Evolutionary conservation across 176 grass and related monocot genomes (phyloP).

Genomic region (Alopecurus myosuroides): DNA sequence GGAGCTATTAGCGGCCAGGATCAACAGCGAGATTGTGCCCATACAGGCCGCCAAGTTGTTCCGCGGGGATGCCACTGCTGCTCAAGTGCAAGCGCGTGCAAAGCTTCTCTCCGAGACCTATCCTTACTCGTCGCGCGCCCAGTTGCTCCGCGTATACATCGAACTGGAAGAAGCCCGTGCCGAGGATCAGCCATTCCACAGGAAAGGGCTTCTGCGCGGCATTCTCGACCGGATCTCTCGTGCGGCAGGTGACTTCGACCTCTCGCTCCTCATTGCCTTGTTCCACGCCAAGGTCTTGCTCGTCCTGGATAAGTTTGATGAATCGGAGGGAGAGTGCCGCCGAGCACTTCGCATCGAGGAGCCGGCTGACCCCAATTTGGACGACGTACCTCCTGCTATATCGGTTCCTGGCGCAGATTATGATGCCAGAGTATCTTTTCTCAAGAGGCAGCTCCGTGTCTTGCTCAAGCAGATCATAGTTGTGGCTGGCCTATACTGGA

Average conservation of each 20-base stretch:
- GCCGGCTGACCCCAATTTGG: neutral
- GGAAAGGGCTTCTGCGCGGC: neutral
- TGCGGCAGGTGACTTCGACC: neutral
- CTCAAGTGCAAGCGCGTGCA: neutral
- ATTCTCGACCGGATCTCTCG: neutral
- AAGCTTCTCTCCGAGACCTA: neutral
- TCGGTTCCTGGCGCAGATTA: neutral
- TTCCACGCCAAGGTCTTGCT: constrained; percentile 4
- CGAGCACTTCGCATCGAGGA: neutral
- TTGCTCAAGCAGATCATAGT: neutral
- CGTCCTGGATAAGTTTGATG: neutral
- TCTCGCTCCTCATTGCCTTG: neutral
- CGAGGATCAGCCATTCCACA: neutral
- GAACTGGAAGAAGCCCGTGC: neutral
- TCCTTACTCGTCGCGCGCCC: neutral
- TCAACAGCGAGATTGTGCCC: neutral
- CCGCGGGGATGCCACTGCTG: neutral
- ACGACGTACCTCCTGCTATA: neutral
- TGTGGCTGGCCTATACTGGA: neutral
- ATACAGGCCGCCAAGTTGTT: neutral
- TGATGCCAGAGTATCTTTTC: neutral
- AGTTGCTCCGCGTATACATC: neutral
- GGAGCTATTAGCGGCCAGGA: neutral
- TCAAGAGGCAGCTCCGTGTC: neutral
- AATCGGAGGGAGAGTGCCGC: neutral